Percentiles rank a stretch among this genome's conserved stretches.
These are phyloP conservation scores for Amanita pseudoporphyria DNA, from an alignment of 768 basidiomycete species.

Conservation along the genomic window DNA sequence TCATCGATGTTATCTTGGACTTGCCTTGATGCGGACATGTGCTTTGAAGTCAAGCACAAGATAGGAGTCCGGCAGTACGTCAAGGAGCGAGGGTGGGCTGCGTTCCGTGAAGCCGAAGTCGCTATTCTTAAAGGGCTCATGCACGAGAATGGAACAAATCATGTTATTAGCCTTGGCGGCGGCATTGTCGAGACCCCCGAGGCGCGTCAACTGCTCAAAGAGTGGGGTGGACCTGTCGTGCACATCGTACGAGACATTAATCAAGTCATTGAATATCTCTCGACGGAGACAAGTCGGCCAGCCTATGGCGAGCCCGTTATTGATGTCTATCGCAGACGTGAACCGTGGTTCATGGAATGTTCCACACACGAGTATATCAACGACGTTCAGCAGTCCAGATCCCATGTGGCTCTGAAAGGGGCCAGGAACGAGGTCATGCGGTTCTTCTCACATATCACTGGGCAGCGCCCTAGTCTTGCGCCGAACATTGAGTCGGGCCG, in stretches of 20 bases:
- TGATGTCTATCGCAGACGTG: slow-evolving; percentile 77
- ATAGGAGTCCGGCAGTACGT: slow-evolving; percentile 70
- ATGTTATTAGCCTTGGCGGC: slow-evolving; percentile 88
- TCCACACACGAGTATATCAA: slow-evolving; percentile 81
- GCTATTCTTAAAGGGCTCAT: slow-evolving; percentile 63
- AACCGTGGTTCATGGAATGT: slow-evolving; percentile 81
- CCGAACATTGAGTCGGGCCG: slow-evolving; percentile 39
- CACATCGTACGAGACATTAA: slow-evolving; percentile 74
- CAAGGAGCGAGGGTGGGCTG: slow-evolving; percentile 74
- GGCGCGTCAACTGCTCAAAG: slow-evolving; percentile 62
- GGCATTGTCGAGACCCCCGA: slow-evolving; percentile 84
- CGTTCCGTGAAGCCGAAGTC: slow-evolving; percentile 78
- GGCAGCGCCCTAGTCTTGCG: slow-evolving; percentile 54
- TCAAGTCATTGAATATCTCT: slow-evolving; percentile 76
- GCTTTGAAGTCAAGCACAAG: slow-evolving; percentile 57
- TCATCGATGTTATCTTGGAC: slow-evolving; percentile 63
- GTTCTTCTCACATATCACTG: slow-evolving; percentile 87
- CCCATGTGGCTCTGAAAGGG: slow-evolving; percentile 17
- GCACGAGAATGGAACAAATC: slow-evolving; percentile 39
- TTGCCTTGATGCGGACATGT: slow-evolving; percentile 74
- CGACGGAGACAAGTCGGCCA: slow-evolving; percentile 67
- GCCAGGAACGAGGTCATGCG: slow-evolving; percentile 57
- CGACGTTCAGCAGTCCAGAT: slow-evolving; percentile 33
- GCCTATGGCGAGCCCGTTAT: slow-evolving; percentile 80
- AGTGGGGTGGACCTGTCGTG: slow-evolving; percentile 74